Evolutionary conservation across 352 stramenopile species (phyloP).

Genomic region (Phytophthora tubulina): DNA sequence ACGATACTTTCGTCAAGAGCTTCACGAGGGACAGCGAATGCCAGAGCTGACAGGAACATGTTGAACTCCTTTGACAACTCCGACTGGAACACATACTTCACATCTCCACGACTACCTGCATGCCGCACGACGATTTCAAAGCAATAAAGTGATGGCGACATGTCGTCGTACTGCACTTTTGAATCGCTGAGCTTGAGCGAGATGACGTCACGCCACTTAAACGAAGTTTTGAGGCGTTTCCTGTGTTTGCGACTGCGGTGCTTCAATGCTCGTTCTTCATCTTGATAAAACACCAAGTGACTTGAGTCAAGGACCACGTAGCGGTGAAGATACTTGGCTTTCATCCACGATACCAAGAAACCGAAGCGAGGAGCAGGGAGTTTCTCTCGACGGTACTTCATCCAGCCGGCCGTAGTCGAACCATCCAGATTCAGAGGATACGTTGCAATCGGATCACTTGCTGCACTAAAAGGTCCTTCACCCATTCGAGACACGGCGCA

Average conservation of each 20-base stretch:
- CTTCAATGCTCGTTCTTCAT: conserved; percentile 82
- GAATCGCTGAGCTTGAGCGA: conserved; percentile 66
- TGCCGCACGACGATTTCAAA: conserved; percentile 77
- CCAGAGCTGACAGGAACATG: conserved; percentile 75
- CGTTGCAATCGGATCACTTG: conserved; percentile 76
- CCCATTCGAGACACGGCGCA: conserved; percentile 87
- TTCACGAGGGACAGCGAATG: conserved; percentile 73
- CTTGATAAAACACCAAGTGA: conserved; percentile 83
- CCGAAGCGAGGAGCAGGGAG: conserved; percentile 58
- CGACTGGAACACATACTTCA: conserved; percentile 87
- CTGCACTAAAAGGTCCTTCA: conserved; percentile 82
- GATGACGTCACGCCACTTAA: conserved; percentile 76
- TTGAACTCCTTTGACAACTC: conserved; percentile 82
- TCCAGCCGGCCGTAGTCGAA: conserved; percentile 82
- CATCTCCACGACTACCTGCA: conserved; percentile 54
- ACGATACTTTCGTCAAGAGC: conserved; percentile 74
- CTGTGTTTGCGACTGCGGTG: conserved; percentile 80
- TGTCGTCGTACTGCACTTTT: conserved; percentile 86
- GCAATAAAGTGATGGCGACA: conserved; percentile 85
- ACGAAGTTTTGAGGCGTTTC: conserved; percentile 83
- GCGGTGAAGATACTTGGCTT: conserved; percentile 82
- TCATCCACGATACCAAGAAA: conserved; percentile 70
- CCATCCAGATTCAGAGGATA: conserved; percentile 81
- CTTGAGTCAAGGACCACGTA: conserved; percentile 83
- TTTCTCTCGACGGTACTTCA: conserved; percentile 84